phyloP scores from a whole-genome alignment of 345 rosid species.

The Bruguiera sexangula region DNA sequence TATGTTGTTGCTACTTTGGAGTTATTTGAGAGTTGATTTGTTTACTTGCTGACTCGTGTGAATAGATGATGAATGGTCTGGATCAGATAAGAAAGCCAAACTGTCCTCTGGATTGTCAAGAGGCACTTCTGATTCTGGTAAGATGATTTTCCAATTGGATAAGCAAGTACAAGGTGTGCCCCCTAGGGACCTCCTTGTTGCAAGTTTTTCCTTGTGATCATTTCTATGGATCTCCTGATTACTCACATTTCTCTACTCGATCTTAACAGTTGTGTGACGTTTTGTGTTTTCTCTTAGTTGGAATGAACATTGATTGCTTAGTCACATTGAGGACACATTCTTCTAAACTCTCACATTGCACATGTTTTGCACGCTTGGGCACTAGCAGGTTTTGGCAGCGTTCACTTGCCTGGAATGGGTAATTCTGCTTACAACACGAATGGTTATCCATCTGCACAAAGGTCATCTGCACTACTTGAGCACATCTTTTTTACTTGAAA shows the following conservation, averaged over 20 bases:
- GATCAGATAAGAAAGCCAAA: slow-evolving; percentile 57
- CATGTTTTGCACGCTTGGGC: slow-evolving; percentile 91
- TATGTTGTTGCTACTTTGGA: slow-evolving; percentile 1
- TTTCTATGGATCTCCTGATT: slow-evolving; percentile 8
- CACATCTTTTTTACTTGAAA: slow-evolving; percentile 50
- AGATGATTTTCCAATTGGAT: slow-evolving; percentile 22
- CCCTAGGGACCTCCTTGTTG: slow-evolving; percentile 8
- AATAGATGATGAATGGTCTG: slow-evolving; percentile 57
- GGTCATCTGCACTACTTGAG: slow-evolving; percentile 90
- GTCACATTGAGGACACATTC: slow-evolving; percentile 53
- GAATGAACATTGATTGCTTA: slow-evolving; percentile 33
- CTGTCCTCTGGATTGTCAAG: slow-evolving; percentile 33
- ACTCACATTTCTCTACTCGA: slow-evolving; percentile 7
- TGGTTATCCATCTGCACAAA: slow-evolving; percentile 93
- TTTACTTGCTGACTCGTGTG: slow-evolving; percentile 15
- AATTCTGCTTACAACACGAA: slow-evolving; percentile 81
- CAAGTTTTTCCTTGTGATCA: slow-evolving; percentile 17
- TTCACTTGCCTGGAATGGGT: slow-evolving; percentile 83
- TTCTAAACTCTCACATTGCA: slow-evolving; percentile 81
- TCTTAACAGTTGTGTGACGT: slow-evolving; percentile 22
- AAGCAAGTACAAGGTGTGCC: slow-evolving; percentile 13
- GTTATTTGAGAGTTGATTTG: slow-evolving; percentile 1
- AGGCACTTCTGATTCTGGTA: slow-evolving; percentile 51
- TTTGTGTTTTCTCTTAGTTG: slow-evolving; percentile 30
- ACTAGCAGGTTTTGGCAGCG: slow-evolving; percentile 98